These are phyloP conservation scores for Pythium periplocum DNA, from an alignment of 352 stramenopile species.

Conservation along the genomic window DNA sequence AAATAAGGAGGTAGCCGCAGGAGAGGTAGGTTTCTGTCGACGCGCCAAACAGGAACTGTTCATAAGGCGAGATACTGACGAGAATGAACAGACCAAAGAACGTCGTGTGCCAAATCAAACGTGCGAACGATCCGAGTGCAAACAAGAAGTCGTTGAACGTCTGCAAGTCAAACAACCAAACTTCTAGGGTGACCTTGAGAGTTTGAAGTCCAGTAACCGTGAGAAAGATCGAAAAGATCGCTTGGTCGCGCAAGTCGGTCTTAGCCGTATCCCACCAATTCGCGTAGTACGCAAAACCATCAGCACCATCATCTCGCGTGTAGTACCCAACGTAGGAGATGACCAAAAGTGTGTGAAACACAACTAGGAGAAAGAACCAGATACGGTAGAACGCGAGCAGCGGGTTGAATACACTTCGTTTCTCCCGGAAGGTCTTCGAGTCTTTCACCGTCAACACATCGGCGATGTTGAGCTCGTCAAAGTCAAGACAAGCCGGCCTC, in stretches of 20 bases:
- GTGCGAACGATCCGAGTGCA: slow-evolving; percentile 51
- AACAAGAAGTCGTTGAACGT: slow-evolving; percentile 67
- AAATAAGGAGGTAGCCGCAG: slow-evolving; percentile 46
- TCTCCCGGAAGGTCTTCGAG: slow-evolving; percentile 86
- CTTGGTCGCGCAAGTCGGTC: slow-evolving; percentile 58
- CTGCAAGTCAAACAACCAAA: slow-evolving; percentile 65
- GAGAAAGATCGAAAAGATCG: slow-evolving; percentile 66
- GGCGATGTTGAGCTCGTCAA: slow-evolving; percentile 65
- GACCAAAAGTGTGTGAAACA: slow-evolving; percentile 63
- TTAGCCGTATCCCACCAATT: slow-evolving; percentile 48
- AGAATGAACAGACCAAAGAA: slow-evolving; percentile 69
- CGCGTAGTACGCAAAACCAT: slow-evolving; percentile 54
- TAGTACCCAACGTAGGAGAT: slow-evolving; percentile 72
- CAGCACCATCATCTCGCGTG: slow-evolving; percentile 35
- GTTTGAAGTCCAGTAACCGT: slow-evolving; percentile 46
- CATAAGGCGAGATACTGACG: slow-evolving; percentile 54
- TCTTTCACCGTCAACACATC: slow-evolving; percentile 52
- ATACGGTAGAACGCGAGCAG: slow-evolving; percentile 78
- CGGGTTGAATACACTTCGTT: slow-evolving; percentile 82
- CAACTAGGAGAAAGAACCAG: slow-evolving; percentile 77
- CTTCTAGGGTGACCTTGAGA: slow-evolving; percentile 67
- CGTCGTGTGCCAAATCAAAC: slow-evolving; percentile 64
- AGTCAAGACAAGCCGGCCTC: slow-evolving; percentile 54
- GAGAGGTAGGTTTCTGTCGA: slow-evolving; percentile 50
- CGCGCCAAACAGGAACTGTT: slow-evolving; percentile 44